Evolutionary conservation across 306 rosid species (phyloP), one percentile per base, ranked within the genome.

Genomic region (Lithocarpus polystachyus): DNA sequence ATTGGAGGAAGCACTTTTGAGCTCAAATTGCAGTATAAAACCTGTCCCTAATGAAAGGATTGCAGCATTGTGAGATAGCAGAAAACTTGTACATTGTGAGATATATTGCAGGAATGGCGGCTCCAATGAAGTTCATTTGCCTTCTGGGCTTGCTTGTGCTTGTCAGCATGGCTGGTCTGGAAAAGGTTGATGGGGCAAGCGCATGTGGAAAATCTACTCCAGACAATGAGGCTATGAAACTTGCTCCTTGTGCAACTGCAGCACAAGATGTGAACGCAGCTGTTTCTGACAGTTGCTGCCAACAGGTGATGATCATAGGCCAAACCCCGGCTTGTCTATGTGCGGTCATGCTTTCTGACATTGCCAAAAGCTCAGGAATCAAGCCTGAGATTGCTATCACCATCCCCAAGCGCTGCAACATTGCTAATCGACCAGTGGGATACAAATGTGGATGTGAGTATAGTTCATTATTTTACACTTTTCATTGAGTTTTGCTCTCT

Each of bases 331-430:
- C 69, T 31, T 88, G 90, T 52, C 90, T 89, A 55, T 89, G 93
- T 40, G 89, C 93, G 3, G 82, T 88, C 62, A 6, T 91, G 82
- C 90, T 89, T 62, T 89, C 96, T 56, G 5, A 86, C 70, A 78
- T 85, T 0, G 89, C 90, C 74, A 86, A 84, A 78, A 55, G 22
- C 74, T 68, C 89, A 43, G 90, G 92, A 0, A 78, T 82, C 23
- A 51, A 86, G 51, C 88, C 87, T 57, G 60, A 84, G 35, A 10
- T 88, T 54, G 89, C 92, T 60, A 22, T 88, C 12, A 86, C 90
- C 87, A 89, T 91, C 56, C 93, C 96, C 75, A 89, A 86, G 57
- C 92, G 89, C 72, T 91, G 93, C 90, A 86, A 88, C 85, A 13
- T 91, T 0, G 85, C 84, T 15, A 75, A 84, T 71, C 93, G 91